These are phyloP conservation scores for Phytophthora crassamura DNA, from an alignment of 352 stramenopile genomes.

Conservation along the genomic window DNA sequence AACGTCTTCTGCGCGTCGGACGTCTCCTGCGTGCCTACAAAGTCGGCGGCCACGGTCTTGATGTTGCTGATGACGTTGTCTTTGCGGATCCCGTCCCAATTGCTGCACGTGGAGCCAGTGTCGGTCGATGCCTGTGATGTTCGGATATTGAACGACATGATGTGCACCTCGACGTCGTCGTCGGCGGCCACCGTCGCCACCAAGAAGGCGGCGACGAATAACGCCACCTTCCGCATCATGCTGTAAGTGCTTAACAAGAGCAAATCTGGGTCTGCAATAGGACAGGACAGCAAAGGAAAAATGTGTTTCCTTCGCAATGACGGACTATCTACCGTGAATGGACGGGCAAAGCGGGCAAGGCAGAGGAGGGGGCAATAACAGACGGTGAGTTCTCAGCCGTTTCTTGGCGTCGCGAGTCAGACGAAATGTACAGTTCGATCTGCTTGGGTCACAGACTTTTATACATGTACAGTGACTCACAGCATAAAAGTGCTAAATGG, in stretches of 20 bases:
- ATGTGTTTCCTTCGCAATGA: slow-evolving; percentile 17
- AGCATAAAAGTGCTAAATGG: slow-evolving; percentile 15
- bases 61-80: slow-evolving; percentile 69
- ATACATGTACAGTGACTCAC: not conserved
- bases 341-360: slow-evolving; percentile 22
- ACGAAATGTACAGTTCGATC: slow-evolving; percentile 26
- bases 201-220: slow-evolving; percentile 33
- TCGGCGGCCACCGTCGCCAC: slow-evolving; percentile 19
- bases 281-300: not conserved
- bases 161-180: slow-evolving; percentile 58
- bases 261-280: not conserved
- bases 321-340: slow-evolving; percentile 29
- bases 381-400: slow-evolving; percentile 30
- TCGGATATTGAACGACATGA: slow-evolving; percentile 86
- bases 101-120: slow-evolving; percentile 48
- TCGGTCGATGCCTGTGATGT: slow-evolving; percentile 66
- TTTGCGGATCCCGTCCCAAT: slow-evolving; percentile 73
- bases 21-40: slow-evolving; percentile 86
- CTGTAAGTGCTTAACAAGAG: not conserved
- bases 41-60: slow-evolving; percentile 59
- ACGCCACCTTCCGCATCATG: slow-evolving; percentile 28
- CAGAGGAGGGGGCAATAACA: slow-evolving; percentile 27
- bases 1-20: slow-evolving; percentile 70
- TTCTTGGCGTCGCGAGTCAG: slow-evolving; percentile 21
- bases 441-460: no score